A percentile compares a stretch with the other conserved stretches of the same genome.
These are phyloP conservation scores for Seminavis robusta DNA, from an alignment of 108 stramenopile species.

Conservation along the genomic window DNA sequence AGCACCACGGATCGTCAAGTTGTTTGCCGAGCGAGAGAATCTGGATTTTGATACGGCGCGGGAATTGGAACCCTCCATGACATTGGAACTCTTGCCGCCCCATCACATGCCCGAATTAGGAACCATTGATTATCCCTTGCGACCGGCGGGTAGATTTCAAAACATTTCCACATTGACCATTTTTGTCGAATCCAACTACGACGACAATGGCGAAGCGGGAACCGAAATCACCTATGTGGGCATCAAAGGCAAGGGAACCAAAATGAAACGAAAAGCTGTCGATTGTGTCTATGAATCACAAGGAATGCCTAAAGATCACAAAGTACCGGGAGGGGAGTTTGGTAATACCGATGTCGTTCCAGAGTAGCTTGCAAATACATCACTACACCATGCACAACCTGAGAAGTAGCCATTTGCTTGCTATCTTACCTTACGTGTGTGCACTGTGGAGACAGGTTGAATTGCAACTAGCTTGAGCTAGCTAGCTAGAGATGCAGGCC, in stretches of 20 bases:
- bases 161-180: slow-evolving; percentile 69
- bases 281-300: slow-evolving; percentile 72
- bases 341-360: too few relatives aligned
- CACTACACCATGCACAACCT: slow-evolving; percentile 2
- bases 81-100: slow-evolving; percentile 61
- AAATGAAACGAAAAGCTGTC: slow-evolving; percentile 63
- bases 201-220: slow-evolving; percentile 37
- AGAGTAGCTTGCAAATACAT: too few relatives aligned
- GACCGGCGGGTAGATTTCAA: slow-evolving; percentile 82
- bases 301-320: slow-evolving; percentile 80
- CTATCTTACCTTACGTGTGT: too few relatives aligned
- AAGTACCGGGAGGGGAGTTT: slow-evolving; percentile 64
- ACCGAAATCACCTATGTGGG: slow-evolving; percentile 82
- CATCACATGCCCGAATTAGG: slow-evolving; percentile 58
- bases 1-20: slow-evolving; percentile 52
- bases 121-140: slow-evolving; percentile 78
- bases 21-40: slow-evolving; percentile 74
- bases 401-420: too few relatives aligned
- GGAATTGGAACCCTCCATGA: slow-evolving; percentile 56
- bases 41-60: slow-evolving; percentile 83
- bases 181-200: slow-evolving; percentile 73
- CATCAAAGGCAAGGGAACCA: slow-evolving; percentile 80
- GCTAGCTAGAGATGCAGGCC: too few relatives aligned
- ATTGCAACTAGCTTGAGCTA: too few relatives aligned
- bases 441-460: too few relatives aligned